A percentile compares a stretch with the other conserved stretches of the same genome.
phyloP scores from a whole-genome alignment of 1,139 yeast species.

The Geotrichum citri-aurantii region DNA sequence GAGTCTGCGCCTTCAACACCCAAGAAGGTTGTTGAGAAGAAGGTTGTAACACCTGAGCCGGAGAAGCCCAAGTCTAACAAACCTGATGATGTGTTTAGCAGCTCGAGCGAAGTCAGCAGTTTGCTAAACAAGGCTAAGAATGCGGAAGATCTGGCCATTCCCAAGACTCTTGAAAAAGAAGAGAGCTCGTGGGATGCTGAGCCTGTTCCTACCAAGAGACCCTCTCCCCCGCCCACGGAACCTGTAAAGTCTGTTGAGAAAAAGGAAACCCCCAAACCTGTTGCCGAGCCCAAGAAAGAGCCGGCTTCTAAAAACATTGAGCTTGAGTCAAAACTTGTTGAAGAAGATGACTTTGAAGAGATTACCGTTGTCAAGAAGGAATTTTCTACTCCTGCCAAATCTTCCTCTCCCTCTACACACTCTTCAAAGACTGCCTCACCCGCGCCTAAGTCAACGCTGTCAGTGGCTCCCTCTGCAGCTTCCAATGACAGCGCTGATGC shows the following conservation, averaged over 20 bases:
- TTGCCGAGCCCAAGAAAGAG: constrained; percentile 18
- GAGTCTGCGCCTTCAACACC: constrained; percentile 31
- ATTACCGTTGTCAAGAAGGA: constrained; percentile 5
- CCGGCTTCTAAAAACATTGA: constrained; percentile 12
- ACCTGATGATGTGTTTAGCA: constrained; percentile 46
- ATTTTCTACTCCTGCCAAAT: not conserved
- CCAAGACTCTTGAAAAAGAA: constrained; percentile 21
- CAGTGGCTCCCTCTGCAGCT: not conserved
- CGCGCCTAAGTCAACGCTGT: constrained; percentile 9
- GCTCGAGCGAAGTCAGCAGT: constrained; percentile 43
- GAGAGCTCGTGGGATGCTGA: constrained; percentile 32
- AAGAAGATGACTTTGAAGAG: constrained; percentile 9
- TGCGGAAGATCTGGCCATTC: constrained; percentile 39
- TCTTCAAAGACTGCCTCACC: not conserved
- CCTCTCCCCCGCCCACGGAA: constrained; percentile 12
- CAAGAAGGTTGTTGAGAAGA: constrained; percentile 35
- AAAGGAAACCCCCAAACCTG: constrained; percentile 10
- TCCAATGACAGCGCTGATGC: not conserved
- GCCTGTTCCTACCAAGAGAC: constrained; percentile 19
- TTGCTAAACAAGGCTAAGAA: constrained; percentile 48
- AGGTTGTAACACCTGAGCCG: constrained; percentile 24
- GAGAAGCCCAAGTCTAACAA: constrained; percentile 29
- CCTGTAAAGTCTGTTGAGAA: constrained; percentile 18
- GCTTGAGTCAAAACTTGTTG: constrained; percentile 13
- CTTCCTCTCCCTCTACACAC: not conserved